phyloP scores from a whole-genome alignment of 192 early-diverging fungal genomes.

The Backusella luteola region DNA sequence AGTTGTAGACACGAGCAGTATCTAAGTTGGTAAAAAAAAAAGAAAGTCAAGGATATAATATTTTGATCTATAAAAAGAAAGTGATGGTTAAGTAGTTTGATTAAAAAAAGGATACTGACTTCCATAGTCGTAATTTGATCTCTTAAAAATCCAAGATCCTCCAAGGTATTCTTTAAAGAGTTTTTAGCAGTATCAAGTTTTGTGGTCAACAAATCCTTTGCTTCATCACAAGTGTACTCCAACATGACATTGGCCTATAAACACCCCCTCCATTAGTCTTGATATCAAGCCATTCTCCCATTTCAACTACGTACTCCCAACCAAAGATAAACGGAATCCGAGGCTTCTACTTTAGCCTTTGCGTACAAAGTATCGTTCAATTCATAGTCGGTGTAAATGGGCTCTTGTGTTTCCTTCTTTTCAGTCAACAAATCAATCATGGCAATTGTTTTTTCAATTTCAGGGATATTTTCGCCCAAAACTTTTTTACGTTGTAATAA shows the following conservation, averaged over 20 bases:
- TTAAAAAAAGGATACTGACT: slow-evolving; percentile 64
- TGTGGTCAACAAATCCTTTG: slow-evolving; percentile 67
- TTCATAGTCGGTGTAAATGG: slow-evolving; percentile 84
- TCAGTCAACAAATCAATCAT: slow-evolving; percentile 79
- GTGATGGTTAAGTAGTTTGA: neutral
- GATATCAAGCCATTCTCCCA: neutral
- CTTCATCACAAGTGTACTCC: slow-evolving; percentile 90
- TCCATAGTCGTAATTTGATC: slow-evolving; percentile 99
- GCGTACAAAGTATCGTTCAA: slow-evolving; percentile 95
- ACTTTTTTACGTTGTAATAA: slow-evolving; percentile 78
- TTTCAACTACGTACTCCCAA: slow-evolving; percentile 70
- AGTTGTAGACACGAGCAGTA: slow-evolving; percentile 96
- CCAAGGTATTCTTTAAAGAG: slow-evolving; percentile 72
- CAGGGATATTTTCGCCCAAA: slow-evolving; percentile 92
- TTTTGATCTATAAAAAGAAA: neutral
- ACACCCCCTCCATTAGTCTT: neutral
- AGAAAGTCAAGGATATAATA: slow-evolving; percentile 22
- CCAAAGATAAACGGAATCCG: slow-evolving; percentile 89
- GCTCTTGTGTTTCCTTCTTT: slow-evolving; percentile 43
- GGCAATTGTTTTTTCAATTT: slow-evolving; percentile 91
- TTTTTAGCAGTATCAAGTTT: slow-evolving; percentile 76
- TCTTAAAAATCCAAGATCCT: slow-evolving; percentile 91
- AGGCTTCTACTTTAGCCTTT: slow-evolving; percentile 73
- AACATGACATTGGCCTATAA: slow-evolving; percentile 96
- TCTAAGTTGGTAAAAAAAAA: slow-evolving; percentile 42